Percentiles rank a stretch among this genome's conserved stretches.
phyloP scores from a whole-genome alignment of 164 flowering plant species.

The grape (Vitis vinifera) region ASM3070453v1 NC_081822.1:7145001-7145500 shows the following conservation, averaged over 20 bases:
- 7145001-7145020: conserved; percentile 83
- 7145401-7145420: background rate
- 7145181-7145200: background rate
- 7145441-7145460: background rate
- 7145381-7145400: conserved; percentile 57
- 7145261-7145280: background rate
- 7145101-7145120: background rate
- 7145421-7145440: background rate
- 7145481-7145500: conserved; percentile 99
- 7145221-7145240: background rate
- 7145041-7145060: conserved; percentile 91
- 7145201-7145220: too few species aligned
- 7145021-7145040: conserved; percentile 89
- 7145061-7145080: conserved; percentile 38
- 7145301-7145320: conserved; percentile 93
- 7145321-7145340: conserved; percentile 86
- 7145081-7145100: conserved; percentile 12
- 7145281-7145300: background rate
- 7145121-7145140: background rate
- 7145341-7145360: conserved; percentile 98
- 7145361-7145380: conserved; percentile 98
- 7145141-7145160: background rate
- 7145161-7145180: background rate
- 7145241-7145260: background rate
- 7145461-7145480: background rate